These are phyloP conservation scores for Gynandropsis gynandra DNA, from an alignment of 345 rosid species.

Conservation along the genomic window DNA sequence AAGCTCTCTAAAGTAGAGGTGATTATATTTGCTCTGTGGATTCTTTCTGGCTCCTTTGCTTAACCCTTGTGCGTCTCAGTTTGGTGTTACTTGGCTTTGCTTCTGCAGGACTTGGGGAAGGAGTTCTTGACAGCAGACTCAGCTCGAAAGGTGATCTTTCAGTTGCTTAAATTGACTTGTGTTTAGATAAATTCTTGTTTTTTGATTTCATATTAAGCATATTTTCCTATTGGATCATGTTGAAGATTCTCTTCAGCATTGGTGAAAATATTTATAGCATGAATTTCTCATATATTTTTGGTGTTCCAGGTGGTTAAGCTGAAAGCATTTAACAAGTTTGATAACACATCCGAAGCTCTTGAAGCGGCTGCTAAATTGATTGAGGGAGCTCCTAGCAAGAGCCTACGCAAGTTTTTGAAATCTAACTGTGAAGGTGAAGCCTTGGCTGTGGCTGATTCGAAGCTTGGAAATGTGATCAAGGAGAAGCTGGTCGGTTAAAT, in stretches of 20 bases:
- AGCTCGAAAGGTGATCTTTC: constrained; percentile 45
- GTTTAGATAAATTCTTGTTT: neutral
- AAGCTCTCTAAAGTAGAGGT: constrained; percentile 76
- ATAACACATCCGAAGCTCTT: constrained; percentile 80
- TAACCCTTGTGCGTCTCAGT: neutral
- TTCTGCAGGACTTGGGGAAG: constrained; percentile 56
- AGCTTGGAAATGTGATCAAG: constrained; percentile 88
- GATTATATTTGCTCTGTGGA: neutral
- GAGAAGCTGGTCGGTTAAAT: constrained; percentile 59
- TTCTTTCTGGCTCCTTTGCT: neutral
- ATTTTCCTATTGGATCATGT: neutral
- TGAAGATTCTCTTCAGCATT: neutral
- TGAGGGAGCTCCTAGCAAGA: constrained; percentile 67
- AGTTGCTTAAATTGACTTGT: neutral
- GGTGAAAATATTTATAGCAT: neutral
- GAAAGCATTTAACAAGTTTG: constrained; percentile 81
- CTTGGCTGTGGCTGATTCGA: constrained; percentile 80
- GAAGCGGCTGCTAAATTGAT: constrained; percentile 63
- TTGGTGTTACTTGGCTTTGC: neutral
- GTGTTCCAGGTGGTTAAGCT: constrained; percentile 57
- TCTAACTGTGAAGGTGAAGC: constrained; percentile 62
- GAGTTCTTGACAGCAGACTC: constrained; percentile 50
- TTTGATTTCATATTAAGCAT: neutral
- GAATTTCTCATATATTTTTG: neutral
- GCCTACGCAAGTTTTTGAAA: constrained; percentile 70